Percentiles rank a stretch among this genome's conserved stretches.
These are phyloP conservation scores for Pyricularia sp. DNA, from an alignment of 2,329 filamentous ascomycete species.

Conservation along the genomic window DNA sequence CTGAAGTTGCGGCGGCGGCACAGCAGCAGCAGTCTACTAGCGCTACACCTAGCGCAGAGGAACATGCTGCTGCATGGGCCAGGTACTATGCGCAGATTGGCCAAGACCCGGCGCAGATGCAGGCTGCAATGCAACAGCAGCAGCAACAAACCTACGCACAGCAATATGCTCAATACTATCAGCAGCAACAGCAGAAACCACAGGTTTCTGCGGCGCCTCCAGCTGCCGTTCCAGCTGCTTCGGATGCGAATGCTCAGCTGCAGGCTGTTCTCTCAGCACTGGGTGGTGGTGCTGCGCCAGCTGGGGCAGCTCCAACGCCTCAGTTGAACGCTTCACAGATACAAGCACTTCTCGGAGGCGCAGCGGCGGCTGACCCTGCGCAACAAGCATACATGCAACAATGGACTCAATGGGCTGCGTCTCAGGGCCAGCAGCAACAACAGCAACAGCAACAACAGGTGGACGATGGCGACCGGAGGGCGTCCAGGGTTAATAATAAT, in stretches of 20 bases:
- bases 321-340: conserved; percentile 8
- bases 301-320: background rate
- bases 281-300: background rate
- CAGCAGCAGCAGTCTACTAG: conserved; percentile 8
- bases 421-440: conserved; percentile 8
- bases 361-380: background rate
- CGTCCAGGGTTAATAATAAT: conserved; percentile 6
- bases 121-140: conserved; percentile 15
- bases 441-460: conserved; percentile 6
- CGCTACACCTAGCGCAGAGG: conserved; percentile 13
- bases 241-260: conserved; percentile 8
- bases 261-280: conserved; percentile 9
- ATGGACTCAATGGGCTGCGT: conserved; percentile 7
- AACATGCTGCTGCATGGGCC: conserved; percentile 25
- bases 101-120: conserved; percentile 13
- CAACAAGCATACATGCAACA: conserved; percentile 3
- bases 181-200: conserved; percentile 12
- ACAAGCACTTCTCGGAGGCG: conserved; percentile 10
- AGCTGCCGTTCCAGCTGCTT: conserved; percentile 7
- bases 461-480: conserved; percentile 10
- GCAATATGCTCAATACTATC: conserved; percentile 27
- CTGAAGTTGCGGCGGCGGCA: conserved; percentile 18
- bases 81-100: conserved; percentile 29
- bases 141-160: conserved; percentile 14
- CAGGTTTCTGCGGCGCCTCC: conserved; percentile 12